Conservation (phyloP, 192 early-diverging fungal genomes). For the Funneliformis mosseae region DNA sequence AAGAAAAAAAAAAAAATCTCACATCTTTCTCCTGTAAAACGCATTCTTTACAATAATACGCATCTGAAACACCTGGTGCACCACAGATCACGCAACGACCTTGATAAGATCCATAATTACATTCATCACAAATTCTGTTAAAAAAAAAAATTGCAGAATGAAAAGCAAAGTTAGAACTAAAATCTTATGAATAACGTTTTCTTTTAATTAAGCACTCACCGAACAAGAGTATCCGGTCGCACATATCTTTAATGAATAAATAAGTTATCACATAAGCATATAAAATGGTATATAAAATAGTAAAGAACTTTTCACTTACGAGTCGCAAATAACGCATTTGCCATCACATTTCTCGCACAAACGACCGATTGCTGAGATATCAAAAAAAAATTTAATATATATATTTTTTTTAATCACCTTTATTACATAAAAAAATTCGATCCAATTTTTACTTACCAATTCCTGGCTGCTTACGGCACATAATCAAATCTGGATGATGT, state of each 20-base stretch:
- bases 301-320: constrained; percentile 47
- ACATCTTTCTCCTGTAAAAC: constrained; percentile 90
- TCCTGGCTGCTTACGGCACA: constrained; percentile 92
- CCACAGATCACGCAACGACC: constrained; percentile 93
- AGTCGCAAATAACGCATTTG: constrained; percentile 95
- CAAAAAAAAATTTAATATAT: neutral
- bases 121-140: constrained; percentile 90
- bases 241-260: constrained; percentile 62
- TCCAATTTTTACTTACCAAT: constrained; percentile 55
- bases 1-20: constrained; percentile 29
- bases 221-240: constrained; percentile 80
- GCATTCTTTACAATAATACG: constrained; percentile 94
- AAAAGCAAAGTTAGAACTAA: neutral
- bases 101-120: constrained; percentile 92
- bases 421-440: neutral
- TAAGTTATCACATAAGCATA: neutral
- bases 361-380: constrained; percentile 72
- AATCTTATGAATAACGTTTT: too few relatives aligned
- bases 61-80: constrained; percentile 85
- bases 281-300: neutral
- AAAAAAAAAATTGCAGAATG: neutral
- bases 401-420: constrained; percentile 4
- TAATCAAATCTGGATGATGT: constrained; percentile 91
- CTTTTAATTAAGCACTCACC: neutral
- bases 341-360: constrained; percentile 89